A percentile compares a stretch with the other conserved stretches of the same genome.
Conservation (phyloP, 106 monocot species). For the Dioscorea zingiberensis region DNA sequence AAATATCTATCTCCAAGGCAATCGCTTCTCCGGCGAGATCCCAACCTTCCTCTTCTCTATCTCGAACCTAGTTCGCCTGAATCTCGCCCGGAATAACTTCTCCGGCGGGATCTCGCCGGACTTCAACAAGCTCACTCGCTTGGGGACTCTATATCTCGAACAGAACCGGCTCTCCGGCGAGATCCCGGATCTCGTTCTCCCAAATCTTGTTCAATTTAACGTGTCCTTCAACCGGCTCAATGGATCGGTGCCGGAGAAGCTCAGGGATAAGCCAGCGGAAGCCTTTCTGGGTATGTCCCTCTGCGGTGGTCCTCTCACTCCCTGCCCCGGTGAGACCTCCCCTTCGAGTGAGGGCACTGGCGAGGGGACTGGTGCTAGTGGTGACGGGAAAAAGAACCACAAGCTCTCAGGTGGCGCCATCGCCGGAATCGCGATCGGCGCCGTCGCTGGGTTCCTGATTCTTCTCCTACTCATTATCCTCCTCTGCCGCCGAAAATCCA, state of each 20-base stretch:
- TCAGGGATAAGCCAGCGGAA: conserved; percentile 18
- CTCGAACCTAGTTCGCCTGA: conserved; percentile 17
- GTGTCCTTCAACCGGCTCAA: conserved; percentile 48
- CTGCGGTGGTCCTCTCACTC: conserved; percentile 40
- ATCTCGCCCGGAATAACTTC: conserved; percentile 31
- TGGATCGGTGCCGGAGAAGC: conserved; percentile 46
- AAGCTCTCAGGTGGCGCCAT: conserved; percentile 74
- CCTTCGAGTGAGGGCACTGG: conserved; percentile 25
- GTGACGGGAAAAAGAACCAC: conserved; percentile 2
- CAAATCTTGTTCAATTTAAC: conserved; percentile 44
- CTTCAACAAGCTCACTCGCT: conserved; percentile 27
- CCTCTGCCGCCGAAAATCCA: conserved; percentile 29
- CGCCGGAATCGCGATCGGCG: conserved; percentile 67
- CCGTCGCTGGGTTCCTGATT: conserved; percentile 26
- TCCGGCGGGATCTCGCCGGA: conserved; percentile 25
- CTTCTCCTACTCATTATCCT: conserved; percentile 27
- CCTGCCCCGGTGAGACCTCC: conserved; percentile 31
- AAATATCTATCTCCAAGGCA: conserved; percentile 30
- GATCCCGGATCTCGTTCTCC: conserved; percentile 38
- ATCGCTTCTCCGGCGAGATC: conserved; percentile 27
- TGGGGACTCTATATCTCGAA: conserved; percentile 35
- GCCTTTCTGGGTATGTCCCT: conserved; percentile 41
- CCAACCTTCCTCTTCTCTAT: conserved; percentile 17
- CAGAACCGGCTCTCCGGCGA: conserved; percentile 29
- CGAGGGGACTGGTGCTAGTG: neutral